Evolutionary conservation across 176 grass and related monocot genomes (phyloP).

Genomic region (Musa schizocarpa): DNA sequence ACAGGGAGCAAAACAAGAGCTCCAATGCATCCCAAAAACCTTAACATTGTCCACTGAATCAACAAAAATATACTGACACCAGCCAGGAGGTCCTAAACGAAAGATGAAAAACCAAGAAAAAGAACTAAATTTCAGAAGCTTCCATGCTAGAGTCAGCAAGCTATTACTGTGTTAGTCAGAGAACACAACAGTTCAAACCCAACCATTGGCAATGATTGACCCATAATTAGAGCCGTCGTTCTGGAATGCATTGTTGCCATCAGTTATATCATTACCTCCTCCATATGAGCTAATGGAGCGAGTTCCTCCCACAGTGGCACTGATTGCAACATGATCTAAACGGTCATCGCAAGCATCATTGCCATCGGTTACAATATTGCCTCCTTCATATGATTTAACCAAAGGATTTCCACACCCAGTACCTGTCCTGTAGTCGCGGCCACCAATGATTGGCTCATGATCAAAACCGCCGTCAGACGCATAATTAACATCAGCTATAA

Average conservation of each 20-base stretch:
- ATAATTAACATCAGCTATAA: not conserved
- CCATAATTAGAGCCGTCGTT: too few relatives aligned
- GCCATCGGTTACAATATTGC: not conserved
- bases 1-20: not conserved
- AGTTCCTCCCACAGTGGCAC: too few relatives aligned
- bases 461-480: too few relatives aligned
- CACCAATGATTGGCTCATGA: not conserved
- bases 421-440: constrained; percentile 25
- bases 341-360: not conserved
- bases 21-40: not conserved
- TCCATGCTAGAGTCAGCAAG: not conserved
- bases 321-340: too few relatives aligned
- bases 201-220: not conserved
- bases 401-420: too few relatives aligned
- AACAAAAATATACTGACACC: too few relatives aligned
- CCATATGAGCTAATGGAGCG: not conserved
- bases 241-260: not conserved
- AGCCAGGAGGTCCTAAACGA: too few relatives aligned
- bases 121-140: not conserved
- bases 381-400: constrained; percentile 4
- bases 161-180: not conserved
- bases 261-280: not conserved
- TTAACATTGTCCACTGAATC: not conserved
- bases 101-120: not conserved
- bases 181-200: not conserved